Conservation (phyloP, 192 early-diverging fungal species). For the Radiomyces spectabilis region DNA sequence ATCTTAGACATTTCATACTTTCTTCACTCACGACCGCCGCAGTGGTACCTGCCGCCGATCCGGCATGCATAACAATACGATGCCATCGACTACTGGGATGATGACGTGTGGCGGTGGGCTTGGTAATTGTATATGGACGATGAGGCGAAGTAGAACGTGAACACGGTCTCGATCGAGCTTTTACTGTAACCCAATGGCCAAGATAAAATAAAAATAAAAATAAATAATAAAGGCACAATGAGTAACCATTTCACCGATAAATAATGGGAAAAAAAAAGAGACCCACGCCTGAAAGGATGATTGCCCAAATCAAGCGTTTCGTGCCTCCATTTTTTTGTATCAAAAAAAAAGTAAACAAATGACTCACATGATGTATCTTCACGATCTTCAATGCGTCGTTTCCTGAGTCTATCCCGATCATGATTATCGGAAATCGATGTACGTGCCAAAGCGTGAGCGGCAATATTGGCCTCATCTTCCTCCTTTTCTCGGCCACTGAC, state of each 20-base stretch:
- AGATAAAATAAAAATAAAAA: no score
- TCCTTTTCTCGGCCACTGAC: slow-evolving; percentile 20
- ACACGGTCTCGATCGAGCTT: slow-evolving; percentile 18
- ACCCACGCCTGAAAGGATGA: no score
- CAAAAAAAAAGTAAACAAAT: not conserved
- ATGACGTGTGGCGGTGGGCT: slow-evolving; percentile 13
- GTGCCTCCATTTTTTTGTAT: not conserved
- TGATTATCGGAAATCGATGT: slow-evolving; percentile 22
- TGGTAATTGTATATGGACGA: slow-evolving; percentile 18
- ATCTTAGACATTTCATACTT: slow-evolving; percentile 76
- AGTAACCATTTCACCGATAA: no score
- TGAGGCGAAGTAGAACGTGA: slow-evolving; percentile 30
- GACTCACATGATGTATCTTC: slow-evolving; percentile 11
- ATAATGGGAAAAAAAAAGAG: no score
- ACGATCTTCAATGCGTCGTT: slow-evolving; percentile 10
- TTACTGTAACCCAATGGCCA: no score
- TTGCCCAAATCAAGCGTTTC: no score
- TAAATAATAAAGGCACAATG: no score
- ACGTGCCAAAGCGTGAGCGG: slow-evolving; percentile 28
- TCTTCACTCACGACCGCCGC: slow-evolving; percentile 83
- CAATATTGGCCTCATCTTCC: slow-evolving; percentile 9
- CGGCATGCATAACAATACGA: slow-evolving; percentile 53
- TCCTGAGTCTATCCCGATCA: not conserved
- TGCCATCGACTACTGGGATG: slow-evolving; percentile 45
- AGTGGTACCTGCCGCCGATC: slow-evolving; percentile 53